phyloP scores from a whole-genome alignment of 2,329 filamentous ascomycete species.

The Penicillium sp. region DNA sequence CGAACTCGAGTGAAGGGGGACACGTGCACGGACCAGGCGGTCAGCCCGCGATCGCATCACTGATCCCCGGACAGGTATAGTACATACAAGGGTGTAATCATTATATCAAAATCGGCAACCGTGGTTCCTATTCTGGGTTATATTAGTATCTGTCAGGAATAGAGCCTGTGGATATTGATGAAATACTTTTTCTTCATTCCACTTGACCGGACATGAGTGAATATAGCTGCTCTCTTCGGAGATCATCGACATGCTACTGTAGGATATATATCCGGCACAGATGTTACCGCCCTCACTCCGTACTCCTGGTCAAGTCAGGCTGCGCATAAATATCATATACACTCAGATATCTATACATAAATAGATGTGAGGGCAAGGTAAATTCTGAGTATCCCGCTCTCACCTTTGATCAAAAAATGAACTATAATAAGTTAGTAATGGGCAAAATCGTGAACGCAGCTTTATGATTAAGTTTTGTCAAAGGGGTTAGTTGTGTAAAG shows the following conservation, averaged over 20 bases:
- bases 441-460: not conserved
- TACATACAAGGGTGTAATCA: not conserved
- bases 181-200: too few relatives aligned
- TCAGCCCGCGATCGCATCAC: slow-evolving; percentile 26
- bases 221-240: too few relatives aligned
- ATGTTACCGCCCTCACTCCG: too few relatives aligned
- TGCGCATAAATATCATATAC: too few relatives aligned
- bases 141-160: too few relatives aligned
- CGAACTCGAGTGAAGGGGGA: slow-evolving; percentile 34
- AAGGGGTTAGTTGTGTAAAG: not conserved
- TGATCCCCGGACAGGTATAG: slow-evolving; percentile 8
- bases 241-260: too few relatives aligned
- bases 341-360: not conserved
- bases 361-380: not conserved
- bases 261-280: too few relatives aligned
- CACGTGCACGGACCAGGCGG: slow-evolving; percentile 36
- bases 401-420: not conserved
- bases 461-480: not conserved
- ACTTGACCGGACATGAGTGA: too few relatives aligned
- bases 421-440: not conserved
- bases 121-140: not conserved
- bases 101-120: not conserved
- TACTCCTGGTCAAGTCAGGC: too few relatives aligned
- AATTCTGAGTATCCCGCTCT: not conserved
- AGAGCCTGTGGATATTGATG: too few relatives aligned